Conservation (phyloP, 1,284 basidiomycete genomes). For the Macrocystidia cucumis region DNA sequence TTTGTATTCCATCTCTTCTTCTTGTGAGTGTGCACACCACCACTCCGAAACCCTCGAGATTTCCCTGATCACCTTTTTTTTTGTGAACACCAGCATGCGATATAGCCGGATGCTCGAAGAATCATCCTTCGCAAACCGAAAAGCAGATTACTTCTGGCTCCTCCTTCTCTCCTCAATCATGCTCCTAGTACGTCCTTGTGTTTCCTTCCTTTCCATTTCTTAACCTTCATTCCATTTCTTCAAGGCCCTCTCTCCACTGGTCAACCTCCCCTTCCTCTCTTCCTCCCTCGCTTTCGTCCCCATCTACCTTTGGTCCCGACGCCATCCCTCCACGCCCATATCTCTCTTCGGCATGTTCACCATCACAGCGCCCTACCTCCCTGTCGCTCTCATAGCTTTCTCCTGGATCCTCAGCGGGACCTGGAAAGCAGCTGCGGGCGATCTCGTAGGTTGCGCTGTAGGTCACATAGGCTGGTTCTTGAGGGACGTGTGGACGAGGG, state of each 20-base stretch:
- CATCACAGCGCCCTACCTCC: constrained; percentile 93
- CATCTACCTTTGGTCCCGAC: constrained; percentile 94
- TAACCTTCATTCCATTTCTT: neutral
- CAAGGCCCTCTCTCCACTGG: constrained; percentile 75
- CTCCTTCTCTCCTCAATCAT: constrained; percentile 74
- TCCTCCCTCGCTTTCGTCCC: constrained; percentile 88
- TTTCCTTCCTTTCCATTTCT: neutral
- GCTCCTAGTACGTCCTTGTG: constrained; percentile 61
- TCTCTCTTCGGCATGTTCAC: constrained; percentile 92
- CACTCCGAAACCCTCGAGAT: no score
- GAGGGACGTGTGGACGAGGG: constrained; percentile 90
- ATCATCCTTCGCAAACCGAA: constrained; percentile 85
- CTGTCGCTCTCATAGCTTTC: constrained; percentile 83
- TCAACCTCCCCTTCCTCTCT: constrained; percentile 87
- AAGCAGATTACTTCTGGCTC: constrained; percentile 93
- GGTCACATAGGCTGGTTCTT: constrained; percentile 93
- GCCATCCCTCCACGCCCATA: constrained; percentile 92
- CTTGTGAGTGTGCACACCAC: no score
- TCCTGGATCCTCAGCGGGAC: constrained; percentile 88
- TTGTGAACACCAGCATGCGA: constrained; percentile 62
- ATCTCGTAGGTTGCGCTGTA: constrained; percentile 83
- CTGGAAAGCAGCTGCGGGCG: constrained; percentile 79
- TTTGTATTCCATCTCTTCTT: constrained; percentile 97
- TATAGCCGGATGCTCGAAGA: constrained; percentile 96
- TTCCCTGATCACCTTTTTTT: neutral